Evolutionary conservation across 441 rosid genomes (phyloP).

Genomic region (Corymbia calophylla): DNA sequence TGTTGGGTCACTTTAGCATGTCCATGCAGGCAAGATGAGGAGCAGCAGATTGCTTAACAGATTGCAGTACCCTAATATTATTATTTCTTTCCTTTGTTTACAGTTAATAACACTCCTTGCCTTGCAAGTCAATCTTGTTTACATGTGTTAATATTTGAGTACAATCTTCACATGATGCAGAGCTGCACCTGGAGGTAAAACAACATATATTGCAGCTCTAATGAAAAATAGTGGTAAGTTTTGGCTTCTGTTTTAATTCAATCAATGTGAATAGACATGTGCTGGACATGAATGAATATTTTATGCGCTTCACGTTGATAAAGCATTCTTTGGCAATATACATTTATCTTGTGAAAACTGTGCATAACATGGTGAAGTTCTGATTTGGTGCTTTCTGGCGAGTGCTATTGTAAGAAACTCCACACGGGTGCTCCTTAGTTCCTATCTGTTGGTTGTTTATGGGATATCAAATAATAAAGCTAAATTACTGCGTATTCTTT

Average conservation of each 20-base stretch:
- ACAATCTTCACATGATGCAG: constrained; percentile 36
- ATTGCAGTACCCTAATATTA: not conserved
- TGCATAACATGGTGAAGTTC: not conserved
- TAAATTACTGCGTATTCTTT: not conserved
- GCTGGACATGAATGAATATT: not conserved
- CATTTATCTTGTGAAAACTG: not conserved
- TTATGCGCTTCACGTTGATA: not conserved
- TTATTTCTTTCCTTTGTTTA: not conserved
- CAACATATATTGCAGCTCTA: constrained; percentile 84
- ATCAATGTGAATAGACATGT: not conserved
- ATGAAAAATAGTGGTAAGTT: constrained; percentile 91
- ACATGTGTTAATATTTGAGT: not conserved
- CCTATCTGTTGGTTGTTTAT: not conserved
- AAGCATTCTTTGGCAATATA: not conserved
- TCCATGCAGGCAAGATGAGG: not conserved
- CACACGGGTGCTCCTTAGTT: not conserved
- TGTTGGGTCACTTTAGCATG: not conserved
- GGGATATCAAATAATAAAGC: not conserved
- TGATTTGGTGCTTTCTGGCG: not conserved
- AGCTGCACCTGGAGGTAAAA: constrained; percentile 99
- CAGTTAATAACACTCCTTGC: not conserved
- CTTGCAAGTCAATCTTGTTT: not conserved
- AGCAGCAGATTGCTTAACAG: not conserved
- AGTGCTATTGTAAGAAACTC: not conserved
- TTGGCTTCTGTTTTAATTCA: constrained; percentile 3